A percentile compares a stretch with the other conserved stretches of the same genome.
Evolutionary conservation across 2,329 filamentous ascomycete genomes (phyloP).

Genomic region (Lachnellula willkommii): DNA sequence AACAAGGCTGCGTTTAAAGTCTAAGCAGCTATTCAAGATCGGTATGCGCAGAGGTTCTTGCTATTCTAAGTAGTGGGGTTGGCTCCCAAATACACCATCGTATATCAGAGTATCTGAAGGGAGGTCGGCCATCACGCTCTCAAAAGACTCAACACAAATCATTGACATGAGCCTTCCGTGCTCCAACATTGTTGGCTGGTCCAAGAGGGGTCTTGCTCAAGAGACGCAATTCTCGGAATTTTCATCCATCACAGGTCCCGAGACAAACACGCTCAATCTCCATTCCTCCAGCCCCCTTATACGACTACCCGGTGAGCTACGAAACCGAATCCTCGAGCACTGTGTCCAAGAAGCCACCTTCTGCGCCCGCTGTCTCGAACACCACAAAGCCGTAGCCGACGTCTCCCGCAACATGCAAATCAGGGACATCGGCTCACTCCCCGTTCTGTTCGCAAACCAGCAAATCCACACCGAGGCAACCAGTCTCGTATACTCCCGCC

Average conservation of each 20-base stretch:
- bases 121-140: neutral
- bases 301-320: neutral
- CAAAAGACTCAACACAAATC: too few species aligned
- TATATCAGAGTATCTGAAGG: too few species aligned
- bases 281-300: neutral
- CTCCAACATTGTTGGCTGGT: neutral
- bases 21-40: too few species aligned
- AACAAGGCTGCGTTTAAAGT: too few species aligned
- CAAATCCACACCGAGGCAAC: neutral
- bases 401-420: neutral
- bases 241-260: neutral
- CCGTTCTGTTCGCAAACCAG: neutral
- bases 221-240: neutral
- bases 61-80: too few species aligned
- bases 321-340: neutral
- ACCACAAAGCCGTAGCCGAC: neutral
- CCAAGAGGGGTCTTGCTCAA: neutral
- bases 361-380: neutral
- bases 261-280: neutral
- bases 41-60: too few species aligned
- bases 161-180: neutral
- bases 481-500: neutral
- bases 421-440: neutral
- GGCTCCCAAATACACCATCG: too few species aligned
- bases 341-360: neutral